Conservation (phyloP, 257 asterid species). For the Fraxinus pennsylvanica region DNA sequence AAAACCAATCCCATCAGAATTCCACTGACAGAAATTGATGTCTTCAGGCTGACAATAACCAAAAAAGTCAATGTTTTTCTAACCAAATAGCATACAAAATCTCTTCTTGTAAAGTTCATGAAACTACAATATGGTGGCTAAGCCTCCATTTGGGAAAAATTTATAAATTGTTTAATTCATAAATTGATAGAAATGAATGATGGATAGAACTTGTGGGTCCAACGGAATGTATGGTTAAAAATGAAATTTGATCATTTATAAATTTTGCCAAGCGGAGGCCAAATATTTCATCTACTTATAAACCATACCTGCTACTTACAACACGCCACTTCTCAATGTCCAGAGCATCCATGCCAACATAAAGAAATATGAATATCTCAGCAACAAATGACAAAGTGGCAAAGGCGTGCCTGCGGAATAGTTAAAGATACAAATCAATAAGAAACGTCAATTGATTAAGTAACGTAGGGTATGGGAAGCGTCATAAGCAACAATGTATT, state of each 20-base stretch:
- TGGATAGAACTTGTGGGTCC: too few relatives aligned
- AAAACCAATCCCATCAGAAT: slow-evolving; percentile 79
- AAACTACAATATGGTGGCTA: slow-evolving; percentile 9
- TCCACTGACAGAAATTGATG: slow-evolving; percentile 70
- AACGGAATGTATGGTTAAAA: too few relatives aligned
- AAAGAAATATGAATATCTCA: slow-evolving; percentile 89
- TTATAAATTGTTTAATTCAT: too few relatives aligned
- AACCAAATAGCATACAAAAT: not conserved
- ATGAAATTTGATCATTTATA: too few relatives aligned
- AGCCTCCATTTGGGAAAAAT: not conserved
- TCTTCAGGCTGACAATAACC: slow-evolving; percentile 58
- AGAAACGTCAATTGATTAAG: slow-evolving; percentile 17
- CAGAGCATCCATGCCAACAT: slow-evolving; percentile 98
- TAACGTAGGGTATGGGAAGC: slow-evolving; percentile 12
- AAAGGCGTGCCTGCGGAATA: slow-evolving; percentile 77
- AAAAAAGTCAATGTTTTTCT: not conserved
- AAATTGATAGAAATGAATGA: too few relatives aligned
- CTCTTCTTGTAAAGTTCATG: not conserved
- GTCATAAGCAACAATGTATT: slow-evolving; percentile 1
- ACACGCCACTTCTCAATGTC: slow-evolving; percentile 95
- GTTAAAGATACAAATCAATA: slow-evolving; percentile 23
- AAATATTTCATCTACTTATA: slow-evolving; percentile 2
- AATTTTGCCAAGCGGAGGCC: too few relatives aligned
- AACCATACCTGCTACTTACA: slow-evolving; percentile 73
- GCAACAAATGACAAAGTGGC: slow-evolving; percentile 92